A percentile compares a stretch with the other conserved stretches of the same genome.
These are phyloP conservation scores for Apiotrichum domesticum DNA, from an alignment of 1,284 basidiomycete species.

Conservation along the genomic window DNA sequence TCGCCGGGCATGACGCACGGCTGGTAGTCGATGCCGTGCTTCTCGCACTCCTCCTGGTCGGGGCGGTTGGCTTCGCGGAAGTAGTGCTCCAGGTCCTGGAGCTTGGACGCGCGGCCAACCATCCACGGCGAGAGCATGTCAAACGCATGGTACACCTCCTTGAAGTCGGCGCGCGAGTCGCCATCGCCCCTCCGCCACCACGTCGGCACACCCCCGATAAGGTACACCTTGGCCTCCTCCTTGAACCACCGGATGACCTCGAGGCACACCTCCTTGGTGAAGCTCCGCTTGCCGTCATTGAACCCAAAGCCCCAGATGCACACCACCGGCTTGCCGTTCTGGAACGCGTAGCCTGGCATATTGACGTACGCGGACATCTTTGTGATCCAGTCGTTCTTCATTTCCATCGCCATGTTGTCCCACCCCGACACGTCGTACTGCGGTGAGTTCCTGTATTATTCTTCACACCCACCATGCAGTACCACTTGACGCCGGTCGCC, in stretches of 20 bases:
- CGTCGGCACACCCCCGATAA: constrained; percentile 19
- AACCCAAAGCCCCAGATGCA: constrained; percentile 20
- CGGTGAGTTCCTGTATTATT: too few relatives aligned
- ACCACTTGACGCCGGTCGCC: constrained; percentile 14
- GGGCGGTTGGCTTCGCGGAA: constrained; percentile 6
- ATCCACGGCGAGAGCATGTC: constrained; percentile 20
- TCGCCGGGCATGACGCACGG: constrained; percentile 19
- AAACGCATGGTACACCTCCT: constrained; percentile 13
- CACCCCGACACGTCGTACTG: constrained; percentile 15
- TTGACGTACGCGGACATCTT: constrained; percentile 10
- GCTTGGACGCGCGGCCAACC: constrained; percentile 15
- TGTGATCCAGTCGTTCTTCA: constrained; percentile 12
- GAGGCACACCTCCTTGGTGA: constrained; percentile 6
- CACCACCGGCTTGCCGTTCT: constrained; percentile 18
- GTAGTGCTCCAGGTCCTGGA: constrained; percentile 9
- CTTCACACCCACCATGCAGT: constrained; percentile 10
- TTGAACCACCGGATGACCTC: constrained; percentile 16
- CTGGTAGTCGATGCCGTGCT: constrained; percentile 15
- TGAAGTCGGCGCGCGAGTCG: constrained; percentile 12
- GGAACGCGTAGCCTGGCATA: constrained; percentile 9
- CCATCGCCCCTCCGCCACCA: constrained; percentile 11
- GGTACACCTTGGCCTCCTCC: constrained; percentile 4
- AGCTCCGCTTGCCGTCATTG: constrained; percentile 13
- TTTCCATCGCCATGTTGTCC: constrained; percentile 8
- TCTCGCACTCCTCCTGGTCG: constrained; percentile 8